Conservation (phyloP, 2,329 filamentous ascomycete genomes). For the Aspergillus pseudoviridinutans region DNA sequence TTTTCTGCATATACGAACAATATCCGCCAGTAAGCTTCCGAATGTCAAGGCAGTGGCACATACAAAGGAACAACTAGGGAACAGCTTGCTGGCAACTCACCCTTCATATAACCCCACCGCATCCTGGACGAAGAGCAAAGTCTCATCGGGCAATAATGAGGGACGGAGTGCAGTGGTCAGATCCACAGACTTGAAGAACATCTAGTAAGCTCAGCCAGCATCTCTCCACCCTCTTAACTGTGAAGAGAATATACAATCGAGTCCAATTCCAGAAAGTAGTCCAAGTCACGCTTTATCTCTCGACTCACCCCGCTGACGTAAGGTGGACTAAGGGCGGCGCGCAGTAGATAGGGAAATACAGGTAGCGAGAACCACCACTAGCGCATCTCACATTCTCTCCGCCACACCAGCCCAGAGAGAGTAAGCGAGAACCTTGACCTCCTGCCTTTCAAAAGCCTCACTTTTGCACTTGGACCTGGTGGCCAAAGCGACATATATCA, state of each 20-base stretch:
- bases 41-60: neutral
- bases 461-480: neutral
- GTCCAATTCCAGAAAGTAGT: neutral
- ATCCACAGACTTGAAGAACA: slow-evolving; percentile 96
- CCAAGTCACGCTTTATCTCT: neutral
- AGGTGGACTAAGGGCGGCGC: neutral
- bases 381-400: neutral
- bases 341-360: neutral
- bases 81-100: slow-evolving; percentile 51
- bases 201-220: slow-evolving; percentile 57
- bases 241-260: slow-evolving; percentile 10
- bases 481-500: neutral
- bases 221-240: slow-evolving; percentile 12
- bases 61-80: slow-evolving; percentile 1
- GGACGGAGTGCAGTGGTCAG: slow-evolving; percentile 94
- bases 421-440: neutral
- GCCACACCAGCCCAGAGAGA: neutral
- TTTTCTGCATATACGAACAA: slow-evolving; percentile 57
- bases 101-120: slow-evolving; percentile 96
- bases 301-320: neutral
- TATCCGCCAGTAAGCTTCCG: slow-evolving; percentile 16
- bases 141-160: slow-evolving; percentile 87
- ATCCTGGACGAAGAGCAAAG: slow-evolving; percentile 93
- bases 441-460: neutral
- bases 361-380: neutral